phyloP scores from a whole-genome alignment of 2,329 filamentous ascomycete genomes.

The Aspergillus aculeatus region DNA sequence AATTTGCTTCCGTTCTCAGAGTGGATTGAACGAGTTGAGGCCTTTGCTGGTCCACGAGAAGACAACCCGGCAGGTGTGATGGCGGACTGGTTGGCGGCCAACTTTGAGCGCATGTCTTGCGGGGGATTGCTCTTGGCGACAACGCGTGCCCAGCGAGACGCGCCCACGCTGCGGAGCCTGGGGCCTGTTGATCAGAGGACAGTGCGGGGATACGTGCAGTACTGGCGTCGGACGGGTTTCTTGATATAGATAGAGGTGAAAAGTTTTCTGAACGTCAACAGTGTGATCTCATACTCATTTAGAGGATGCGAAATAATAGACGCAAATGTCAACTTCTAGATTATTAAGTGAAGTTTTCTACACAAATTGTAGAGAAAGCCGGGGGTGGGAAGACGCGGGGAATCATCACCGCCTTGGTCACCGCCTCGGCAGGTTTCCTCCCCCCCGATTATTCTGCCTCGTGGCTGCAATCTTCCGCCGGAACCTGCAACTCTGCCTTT shows the following conservation, averaged over 20 bases:
- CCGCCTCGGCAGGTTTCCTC: neutral
- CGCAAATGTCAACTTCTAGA: neutral
- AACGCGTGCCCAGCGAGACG: conserved; percentile 36
- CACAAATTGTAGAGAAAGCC: neutral
- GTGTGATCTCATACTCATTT: neutral
- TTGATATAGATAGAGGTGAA: neutral
- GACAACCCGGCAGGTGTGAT: conserved; percentile 33
- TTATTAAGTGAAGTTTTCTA: no score
- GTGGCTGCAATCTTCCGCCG: neutral
- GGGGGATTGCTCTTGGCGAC: conserved; percentile 46
- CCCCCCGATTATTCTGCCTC: neutral
- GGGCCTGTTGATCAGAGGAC: conserved; percentile 8
- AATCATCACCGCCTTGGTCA: neutral
- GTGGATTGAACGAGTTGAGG: conserved; percentile 42
- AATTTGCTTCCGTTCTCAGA: conserved; percentile 41
- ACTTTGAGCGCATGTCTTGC: conserved; percentile 48
- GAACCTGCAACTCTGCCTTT: neutral
- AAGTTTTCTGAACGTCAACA: neutral
- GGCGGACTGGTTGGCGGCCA: conserved; percentile 32
- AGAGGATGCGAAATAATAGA: neutral
- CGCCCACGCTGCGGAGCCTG: conserved; percentile 16
- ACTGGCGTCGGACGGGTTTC: conserved; percentile 10
- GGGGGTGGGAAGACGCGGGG: neutral
- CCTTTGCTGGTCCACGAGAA: conserved; percentile 16
- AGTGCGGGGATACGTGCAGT: conserved; percentile 12